Evolutionary conservation across 305 asterid species (phyloP).

Genomic region (Fraxinus xanthoxyloides): DNA sequence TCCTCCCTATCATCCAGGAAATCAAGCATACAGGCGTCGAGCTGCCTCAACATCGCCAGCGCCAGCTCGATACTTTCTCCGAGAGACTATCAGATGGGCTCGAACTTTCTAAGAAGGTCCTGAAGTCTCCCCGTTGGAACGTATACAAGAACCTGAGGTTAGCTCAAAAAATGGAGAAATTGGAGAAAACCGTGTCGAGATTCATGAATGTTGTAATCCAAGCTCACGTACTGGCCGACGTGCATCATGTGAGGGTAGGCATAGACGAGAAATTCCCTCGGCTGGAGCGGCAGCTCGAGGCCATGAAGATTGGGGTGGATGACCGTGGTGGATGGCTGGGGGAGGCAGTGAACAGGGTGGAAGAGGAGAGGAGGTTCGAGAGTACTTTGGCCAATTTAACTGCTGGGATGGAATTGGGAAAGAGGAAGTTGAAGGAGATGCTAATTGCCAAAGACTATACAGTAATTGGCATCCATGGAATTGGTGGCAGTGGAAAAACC

Average conservation of each 20-base stretch:
- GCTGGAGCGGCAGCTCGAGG: constrained; percentile 71
- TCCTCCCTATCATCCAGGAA: constrained; percentile 76
- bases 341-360: constrained; percentile 72
- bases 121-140: constrained; percentile 70
- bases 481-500: constrained; percentile 92
- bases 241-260: constrained; percentile 69
- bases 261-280: constrained; percentile 69
- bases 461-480: constrained; percentile 75
- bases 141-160: constrained; percentile 56
- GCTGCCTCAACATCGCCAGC: constrained; percentile 81
- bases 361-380: constrained; percentile 66
- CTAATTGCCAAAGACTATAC: constrained; percentile 34
- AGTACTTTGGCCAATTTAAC: constrained; percentile 58
- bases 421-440: constrained; percentile 72
- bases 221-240: constrained; percentile 88
- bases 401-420: constrained; percentile 70
- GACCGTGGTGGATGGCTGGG: constrained; percentile 58
- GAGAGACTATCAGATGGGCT: constrained; percentile 57
- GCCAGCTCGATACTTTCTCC: constrained; percentile 70
- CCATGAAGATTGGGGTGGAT: constrained; percentile 67
- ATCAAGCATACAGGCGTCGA: constrained; percentile 77
- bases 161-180: constrained; percentile 73
- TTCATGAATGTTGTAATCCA: constrained; percentile 59
- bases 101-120: constrained; percentile 61
- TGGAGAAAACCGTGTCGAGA: constrained; percentile 55